Evolutionary conservation across 441 rosid genomes (phyloP), one percentile per base, ranked within the genome.

Genomic region (Lagerstroemia fauriei): DNA sequence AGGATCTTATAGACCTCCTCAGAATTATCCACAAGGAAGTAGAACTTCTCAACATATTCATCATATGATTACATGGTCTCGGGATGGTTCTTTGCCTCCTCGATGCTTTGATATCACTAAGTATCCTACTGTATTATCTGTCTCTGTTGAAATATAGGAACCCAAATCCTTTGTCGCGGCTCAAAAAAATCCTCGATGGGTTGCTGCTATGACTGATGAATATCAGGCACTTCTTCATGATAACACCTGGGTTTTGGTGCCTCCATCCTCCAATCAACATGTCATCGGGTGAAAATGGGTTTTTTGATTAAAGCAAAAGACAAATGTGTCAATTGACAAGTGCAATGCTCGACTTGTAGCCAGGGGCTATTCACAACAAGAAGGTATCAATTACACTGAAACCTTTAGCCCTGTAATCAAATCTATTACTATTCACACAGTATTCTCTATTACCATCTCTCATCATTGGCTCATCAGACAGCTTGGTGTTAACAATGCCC

Each of bases 241-340:
- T 3, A 46, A 17, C 4, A 76, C 79, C 0, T 57, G 51, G 32
- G 69, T 34, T 8, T 44, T 57, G 24, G 63, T 78, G 14, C 46
- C 46, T 12, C 47, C 32, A 38, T 4, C 63, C 13, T 22, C 81
- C 12, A 13, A 56, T 13, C 9, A 25, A 3, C 34, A 78, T 47
- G 24, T 66, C 27, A 8, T n/a, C 27, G 25, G 81, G 9, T 76
- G 59, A 0, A 82, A 69, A 29, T 82, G 59, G 61, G 78, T 77
- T 1, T 82, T 69, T 29, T 0, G 22, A 0, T n/a, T 76, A 3
- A 76, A 69, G 32, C 16, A 29, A 4, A 18, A 3, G 7, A 6
- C 44, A 1, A 14, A n/a, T 3, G 38, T 17, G 0, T 32, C 7
- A 1, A 32, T 53, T 11, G 63, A 69, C 4, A 1, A 22, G 1